Percentiles rank a stretch among this genome's conserved stretches.
phyloP scores from a whole-genome alignment of 257 asterid genomes.

The Solanum clarkiae region DNA sequence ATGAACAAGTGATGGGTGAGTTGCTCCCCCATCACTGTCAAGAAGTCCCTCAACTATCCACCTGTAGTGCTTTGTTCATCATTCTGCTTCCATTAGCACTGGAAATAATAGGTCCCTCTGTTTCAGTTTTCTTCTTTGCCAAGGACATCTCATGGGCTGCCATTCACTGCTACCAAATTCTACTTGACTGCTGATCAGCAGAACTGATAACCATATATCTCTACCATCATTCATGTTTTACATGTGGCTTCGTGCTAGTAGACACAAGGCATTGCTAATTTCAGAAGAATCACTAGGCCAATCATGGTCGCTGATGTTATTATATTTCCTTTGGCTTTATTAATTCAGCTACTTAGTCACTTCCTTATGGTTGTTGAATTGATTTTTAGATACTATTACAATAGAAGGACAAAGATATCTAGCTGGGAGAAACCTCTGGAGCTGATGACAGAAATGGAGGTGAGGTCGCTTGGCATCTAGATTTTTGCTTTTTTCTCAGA shows the following conservation, averaged over 20 bases:
- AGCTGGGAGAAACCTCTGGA: constrained; percentile 88
- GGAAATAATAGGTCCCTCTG: neutral
- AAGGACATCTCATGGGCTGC: neutral
- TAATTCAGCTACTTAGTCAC: neutral
- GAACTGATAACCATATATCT: neutral
- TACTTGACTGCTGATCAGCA: neutral
- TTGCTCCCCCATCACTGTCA: neutral
- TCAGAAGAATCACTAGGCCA: neutral
- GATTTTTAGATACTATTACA: constrained; percentile 59
- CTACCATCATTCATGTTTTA: neutral
- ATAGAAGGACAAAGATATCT: constrained; percentile 55
- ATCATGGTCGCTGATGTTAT: neutral
- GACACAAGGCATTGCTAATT: neutral
- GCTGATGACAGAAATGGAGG: constrained; percentile 76
- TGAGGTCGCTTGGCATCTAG: constrained; percentile 10
- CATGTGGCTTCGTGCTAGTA: neutral
- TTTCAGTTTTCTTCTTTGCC: neutral
- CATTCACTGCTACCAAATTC: neutral
- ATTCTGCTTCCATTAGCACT: neutral
- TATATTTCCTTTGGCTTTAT: neutral
- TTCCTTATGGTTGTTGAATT: neutral
- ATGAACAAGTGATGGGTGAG: neutral
- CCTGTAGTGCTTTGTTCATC: neutral
- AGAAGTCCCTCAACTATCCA: neutral
- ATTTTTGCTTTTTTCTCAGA: neutral